phyloP scores from a whole-genome alignment of 2,329 filamentous ascomycete genomes.

The Didymellaceae sp. region DNA sequence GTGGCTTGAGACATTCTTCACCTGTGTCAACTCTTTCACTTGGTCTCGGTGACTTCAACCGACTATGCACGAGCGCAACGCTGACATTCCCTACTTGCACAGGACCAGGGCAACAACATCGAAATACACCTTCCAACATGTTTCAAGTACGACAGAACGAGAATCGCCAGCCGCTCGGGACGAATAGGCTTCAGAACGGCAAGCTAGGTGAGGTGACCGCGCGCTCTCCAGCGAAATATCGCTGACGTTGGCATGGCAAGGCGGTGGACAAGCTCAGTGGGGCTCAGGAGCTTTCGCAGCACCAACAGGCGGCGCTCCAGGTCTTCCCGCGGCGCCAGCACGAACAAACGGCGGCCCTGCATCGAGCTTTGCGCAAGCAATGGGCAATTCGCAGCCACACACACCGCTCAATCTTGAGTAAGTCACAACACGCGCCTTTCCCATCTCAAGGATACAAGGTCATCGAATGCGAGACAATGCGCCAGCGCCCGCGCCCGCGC shows the following conservation, averaged over 20 bases:
- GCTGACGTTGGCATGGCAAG: constrained; percentile 44
- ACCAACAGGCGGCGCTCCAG: constrained; percentile 60
- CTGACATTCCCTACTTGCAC: constrained; percentile 23
- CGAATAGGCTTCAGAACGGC: constrained; percentile 60
- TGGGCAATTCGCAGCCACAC: constrained; percentile 60
- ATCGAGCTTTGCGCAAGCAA: constrained; percentile 64
- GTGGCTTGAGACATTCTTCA: background rate
- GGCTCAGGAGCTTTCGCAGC: constrained; percentile 56
- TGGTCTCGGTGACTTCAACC: background rate
- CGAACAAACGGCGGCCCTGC: constrained; percentile 57
- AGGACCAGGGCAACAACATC: constrained; percentile 60
- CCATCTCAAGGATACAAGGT: background rate
- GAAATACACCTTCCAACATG: constrained; percentile 59
- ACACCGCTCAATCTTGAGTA: constrained; percentile 64
- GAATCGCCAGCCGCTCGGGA: constrained; percentile 56
- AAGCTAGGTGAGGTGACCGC: constrained; percentile 56
- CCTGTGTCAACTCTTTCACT: background rate
- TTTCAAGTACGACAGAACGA: constrained; percentile 58
- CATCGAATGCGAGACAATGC: background rate
- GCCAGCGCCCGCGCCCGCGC: background rate
- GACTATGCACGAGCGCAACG: constrained; percentile 5
- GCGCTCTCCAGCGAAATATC: background rate
- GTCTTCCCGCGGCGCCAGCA: constrained; percentile 58
- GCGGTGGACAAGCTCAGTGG: constrained; percentile 61
- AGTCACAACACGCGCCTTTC: constrained; percentile 43